A percentile compares a stretch with the other conserved stretches of the same genome.
phyloP scores from a whole-genome alignment of 768 basidiomycete species.

The Trametes meyenii region DNA sequence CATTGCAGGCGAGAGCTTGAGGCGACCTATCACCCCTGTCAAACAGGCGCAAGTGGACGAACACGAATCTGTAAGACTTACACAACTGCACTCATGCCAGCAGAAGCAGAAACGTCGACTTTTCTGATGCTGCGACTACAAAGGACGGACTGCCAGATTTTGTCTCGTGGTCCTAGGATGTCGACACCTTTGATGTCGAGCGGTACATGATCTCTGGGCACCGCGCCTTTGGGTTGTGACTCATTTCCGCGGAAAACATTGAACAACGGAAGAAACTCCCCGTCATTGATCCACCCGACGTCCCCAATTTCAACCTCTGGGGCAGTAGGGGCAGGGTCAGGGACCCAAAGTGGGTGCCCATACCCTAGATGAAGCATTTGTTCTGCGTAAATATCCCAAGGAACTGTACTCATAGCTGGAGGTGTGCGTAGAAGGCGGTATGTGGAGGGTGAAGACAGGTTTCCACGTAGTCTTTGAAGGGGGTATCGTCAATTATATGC shows the following conservation, averaged over 20 bases:
- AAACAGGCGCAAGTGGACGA: background rate
- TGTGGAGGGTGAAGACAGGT: background rate
- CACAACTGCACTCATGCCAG: background rate
- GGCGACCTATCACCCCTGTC: background rate
- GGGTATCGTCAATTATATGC: too few species aligned
- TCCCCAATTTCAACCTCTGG: constrained; percentile 7
- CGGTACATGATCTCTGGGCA: background rate
- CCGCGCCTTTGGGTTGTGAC: background rate
- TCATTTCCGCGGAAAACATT: constrained; percentile 2
- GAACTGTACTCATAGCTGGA: background rate
- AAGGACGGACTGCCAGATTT: background rate
- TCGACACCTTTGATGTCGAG: background rate
- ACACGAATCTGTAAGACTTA: background rate
- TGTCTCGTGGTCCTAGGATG: background rate
- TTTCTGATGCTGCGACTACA: constrained; percentile 9
- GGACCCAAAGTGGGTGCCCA: constrained; percentile 3
- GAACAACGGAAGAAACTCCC: constrained; percentile 12
- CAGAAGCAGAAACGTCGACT: background rate
- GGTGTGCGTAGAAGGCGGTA: background rate
- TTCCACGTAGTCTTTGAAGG: background rate
- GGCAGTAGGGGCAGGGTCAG: background rate
- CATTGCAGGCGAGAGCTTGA: background rate
- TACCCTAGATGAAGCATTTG: background rate
- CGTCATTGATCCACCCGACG: constrained; percentile 8
- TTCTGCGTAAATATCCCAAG: constrained; percentile 8